A percentile compares a stretch with the other conserved stretches of the same genome.
Conservation (phyloP, 1,284 basidiomycete species). For the Thelephora terrestris region DNA sequence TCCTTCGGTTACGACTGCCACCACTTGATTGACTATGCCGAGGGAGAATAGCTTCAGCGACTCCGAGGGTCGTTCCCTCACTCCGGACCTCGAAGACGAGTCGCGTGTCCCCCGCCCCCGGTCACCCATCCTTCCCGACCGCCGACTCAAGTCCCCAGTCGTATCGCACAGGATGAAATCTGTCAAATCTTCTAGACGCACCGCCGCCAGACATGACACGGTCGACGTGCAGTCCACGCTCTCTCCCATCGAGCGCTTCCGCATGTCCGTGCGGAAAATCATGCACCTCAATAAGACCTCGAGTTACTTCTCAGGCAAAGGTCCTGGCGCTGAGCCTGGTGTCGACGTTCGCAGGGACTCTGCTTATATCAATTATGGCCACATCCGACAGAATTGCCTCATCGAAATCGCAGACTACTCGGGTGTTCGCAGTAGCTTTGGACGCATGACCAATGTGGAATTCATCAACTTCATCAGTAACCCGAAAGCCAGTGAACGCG, state of each 20-base stretch:
- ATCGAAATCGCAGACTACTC: conserved; percentile 60
- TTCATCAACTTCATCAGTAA: conserved; percentile 42
- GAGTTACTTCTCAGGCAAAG: conserved; percentile 25
- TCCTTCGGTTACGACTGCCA: too few species aligned
- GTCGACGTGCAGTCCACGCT: neutral
- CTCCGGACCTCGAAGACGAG: conserved; percentile 35
- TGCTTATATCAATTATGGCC: conserved; percentile 38
- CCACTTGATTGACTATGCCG: conserved; percentile 24
- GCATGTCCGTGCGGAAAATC: conserved; percentile 40
- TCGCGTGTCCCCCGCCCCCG: conserved; percentile 7
- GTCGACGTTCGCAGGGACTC: conserved; percentile 45
- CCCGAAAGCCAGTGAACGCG: conserved; percentile 27
- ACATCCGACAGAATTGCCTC: conserved; percentile 43
- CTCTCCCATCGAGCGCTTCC: conserved; percentile 38
- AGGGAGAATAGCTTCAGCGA: conserved; percentile 53
- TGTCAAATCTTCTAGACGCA: too few species aligned
- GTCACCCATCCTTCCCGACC: conserved; percentile 6
- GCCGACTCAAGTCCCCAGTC: neutral
- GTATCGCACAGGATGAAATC: neutral
- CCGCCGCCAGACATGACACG: too few species aligned
- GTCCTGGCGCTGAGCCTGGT: conserved; percentile 52
- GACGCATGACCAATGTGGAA: conserved; percentile 43
- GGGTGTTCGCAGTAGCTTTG: conserved; percentile 36
- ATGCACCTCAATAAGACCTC: conserved; percentile 47
- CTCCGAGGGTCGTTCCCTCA: conserved; percentile 47